Conservation (phyloP, 192 early-diverging fungal species). For the Backusella luteola region DNA sequence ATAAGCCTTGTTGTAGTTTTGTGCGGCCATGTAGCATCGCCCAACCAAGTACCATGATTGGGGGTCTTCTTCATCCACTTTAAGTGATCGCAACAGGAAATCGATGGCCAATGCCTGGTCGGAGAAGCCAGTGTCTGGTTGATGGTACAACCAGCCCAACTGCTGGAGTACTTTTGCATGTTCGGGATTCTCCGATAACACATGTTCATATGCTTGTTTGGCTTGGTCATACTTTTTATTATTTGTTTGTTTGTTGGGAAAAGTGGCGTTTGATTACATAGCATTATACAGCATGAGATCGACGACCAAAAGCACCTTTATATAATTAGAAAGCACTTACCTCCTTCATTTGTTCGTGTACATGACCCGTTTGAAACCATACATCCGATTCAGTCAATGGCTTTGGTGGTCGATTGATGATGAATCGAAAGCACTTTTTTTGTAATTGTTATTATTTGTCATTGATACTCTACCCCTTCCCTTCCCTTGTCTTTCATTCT, state of each 20-base stretch:
- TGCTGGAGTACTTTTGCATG: slow-evolving; percentile 97
- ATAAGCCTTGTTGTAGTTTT: slow-evolving; percentile 94
- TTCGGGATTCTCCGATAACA: slow-evolving; percentile 85
- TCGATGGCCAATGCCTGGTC: slow-evolving; percentile 85
- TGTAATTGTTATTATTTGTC: not conserved
- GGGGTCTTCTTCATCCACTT: slow-evolving; percentile 80
- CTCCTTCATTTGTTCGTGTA: slow-evolving; percentile 94
- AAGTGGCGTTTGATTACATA: not conserved
- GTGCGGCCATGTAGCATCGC: slow-evolving; percentile 94
- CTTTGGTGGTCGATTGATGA: slow-evolving; percentile 81
- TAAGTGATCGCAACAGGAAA: slow-evolving; percentile 81
- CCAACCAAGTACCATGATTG: slow-evolving; percentile 96
- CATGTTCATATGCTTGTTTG: slow-evolving; percentile 90
- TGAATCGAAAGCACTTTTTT: slow-evolving; percentile 85
- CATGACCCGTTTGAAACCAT: slow-evolving; percentile 98
- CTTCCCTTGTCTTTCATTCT: not conserved
- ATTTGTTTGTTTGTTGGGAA: not conserved
- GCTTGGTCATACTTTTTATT: slow-evolving; percentile 56
- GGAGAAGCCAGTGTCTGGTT: slow-evolving; percentile 74
- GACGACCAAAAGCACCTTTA: not conserved
- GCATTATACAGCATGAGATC: slow-evolving; percentile 4
- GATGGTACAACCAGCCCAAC: slow-evolving; percentile 94
- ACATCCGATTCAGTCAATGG: slow-evolving; percentile 95
- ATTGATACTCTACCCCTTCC: not conserved
- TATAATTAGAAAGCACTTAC: slow-evolving; percentile 26